Percentiles rank a stretch among this genome's conserved stretches.
Conservation (phyloP, 768 basidiomycete genomes). For the Suillus subalutaceus region DNA sequence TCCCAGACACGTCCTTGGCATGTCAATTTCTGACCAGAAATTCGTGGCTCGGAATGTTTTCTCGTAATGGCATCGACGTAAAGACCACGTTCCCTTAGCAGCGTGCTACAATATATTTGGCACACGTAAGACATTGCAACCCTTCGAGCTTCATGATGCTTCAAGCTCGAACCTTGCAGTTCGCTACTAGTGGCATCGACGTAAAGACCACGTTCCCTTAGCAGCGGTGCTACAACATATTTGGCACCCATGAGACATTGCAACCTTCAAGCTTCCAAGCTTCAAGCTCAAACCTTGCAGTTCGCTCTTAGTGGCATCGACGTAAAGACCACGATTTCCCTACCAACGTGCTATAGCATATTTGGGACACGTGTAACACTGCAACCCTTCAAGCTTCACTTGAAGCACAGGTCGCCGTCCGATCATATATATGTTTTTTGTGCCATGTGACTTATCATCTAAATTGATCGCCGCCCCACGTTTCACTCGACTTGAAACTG, state of each 20-base stretch:
- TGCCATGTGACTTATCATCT: background rate
- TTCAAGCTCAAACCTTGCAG: background rate
- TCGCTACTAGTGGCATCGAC: background rate
- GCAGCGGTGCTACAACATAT: background rate
- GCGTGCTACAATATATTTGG: background rate
- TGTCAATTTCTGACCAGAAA: background rate
- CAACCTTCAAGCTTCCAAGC: background rate
- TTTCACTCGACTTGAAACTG: background rate
- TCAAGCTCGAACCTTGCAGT: background rate
- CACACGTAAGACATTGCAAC: background rate
- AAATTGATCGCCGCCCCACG: slow-evolving; percentile 17
- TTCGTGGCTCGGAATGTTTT: background rate
- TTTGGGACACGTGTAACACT: background rate
- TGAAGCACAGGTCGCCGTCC: background rate
- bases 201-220: background rate
- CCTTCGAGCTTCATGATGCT: background rate
- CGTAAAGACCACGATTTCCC: background rate
- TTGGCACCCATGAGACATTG: background rate
- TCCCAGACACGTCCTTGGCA: background rate
- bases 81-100: background rate
- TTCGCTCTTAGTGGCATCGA: background rate
- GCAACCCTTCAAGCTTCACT: background rate
- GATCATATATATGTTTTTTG: too few relatives aligned
- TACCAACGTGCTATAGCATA: background rate
- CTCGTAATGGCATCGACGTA: background rate